Conservation (phyloP, 1,139 yeast genomes). For the Hemisphaericaspora xylanilytica region DNA sequence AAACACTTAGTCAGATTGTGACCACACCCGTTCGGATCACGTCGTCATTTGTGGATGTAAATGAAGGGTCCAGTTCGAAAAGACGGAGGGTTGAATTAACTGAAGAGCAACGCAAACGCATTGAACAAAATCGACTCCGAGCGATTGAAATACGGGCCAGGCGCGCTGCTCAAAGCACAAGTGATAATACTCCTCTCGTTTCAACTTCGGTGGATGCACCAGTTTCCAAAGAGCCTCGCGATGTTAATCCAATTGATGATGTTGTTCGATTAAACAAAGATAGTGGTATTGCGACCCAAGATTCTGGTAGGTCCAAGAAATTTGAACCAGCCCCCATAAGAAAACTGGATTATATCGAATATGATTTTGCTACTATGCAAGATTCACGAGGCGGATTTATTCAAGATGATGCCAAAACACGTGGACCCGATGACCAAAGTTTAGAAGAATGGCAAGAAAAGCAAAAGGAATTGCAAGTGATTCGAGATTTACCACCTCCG, state of each 20-base stretch:
- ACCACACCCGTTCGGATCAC: conserved; percentile 14
- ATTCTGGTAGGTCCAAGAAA: conserved; percentile 12
- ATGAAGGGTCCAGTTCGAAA: conserved; percentile 13
- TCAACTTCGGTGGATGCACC: background rate
- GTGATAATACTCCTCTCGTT: too few relatives aligned
- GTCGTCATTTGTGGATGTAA: conserved; percentile 15
- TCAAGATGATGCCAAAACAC: conserved; percentile 33
- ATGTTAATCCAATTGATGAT: conserved; percentile 11
- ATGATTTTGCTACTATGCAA: conserved; percentile 84
- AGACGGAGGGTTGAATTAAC: conserved; percentile 36
- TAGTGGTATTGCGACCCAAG: conserved; percentile 3
- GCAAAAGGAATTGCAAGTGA: conserved; percentile 43
- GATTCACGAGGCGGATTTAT: conserved; percentile 89
- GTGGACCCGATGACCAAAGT: conserved; percentile 36
- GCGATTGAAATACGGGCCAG: conserved; percentile 55
- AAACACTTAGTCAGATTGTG: conserved; percentile 11
- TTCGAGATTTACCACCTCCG: conserved; percentile 65
- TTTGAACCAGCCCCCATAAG: conserved; percentile 45
- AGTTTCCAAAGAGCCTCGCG: background rate
- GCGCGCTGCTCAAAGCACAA: too few relatives aligned
- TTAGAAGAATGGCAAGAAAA: conserved; percentile 78
- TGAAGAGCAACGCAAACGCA: conserved; percentile 49
- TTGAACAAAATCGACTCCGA: conserved; percentile 56
- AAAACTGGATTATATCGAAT: conserved; percentile 79
- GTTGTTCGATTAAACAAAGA: conserved; percentile 13